These are phyloP conservation scores for Phialophora chinensis DNA, from an alignment of 2,329 filamentous ascomycete genomes.

Conservation along the genomic window DNA sequence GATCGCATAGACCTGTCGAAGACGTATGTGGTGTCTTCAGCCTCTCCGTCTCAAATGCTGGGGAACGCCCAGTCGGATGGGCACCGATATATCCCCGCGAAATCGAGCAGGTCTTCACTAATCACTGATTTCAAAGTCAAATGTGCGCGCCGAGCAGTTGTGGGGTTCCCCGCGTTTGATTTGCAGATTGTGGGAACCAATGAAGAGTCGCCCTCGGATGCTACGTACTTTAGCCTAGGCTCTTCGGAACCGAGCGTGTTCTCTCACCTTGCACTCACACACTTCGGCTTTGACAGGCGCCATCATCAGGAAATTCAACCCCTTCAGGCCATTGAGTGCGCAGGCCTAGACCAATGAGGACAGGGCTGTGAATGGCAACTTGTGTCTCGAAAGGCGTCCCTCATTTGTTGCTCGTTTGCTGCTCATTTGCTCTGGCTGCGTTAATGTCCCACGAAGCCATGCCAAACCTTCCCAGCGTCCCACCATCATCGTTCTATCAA, in stretches of 20 bases:
- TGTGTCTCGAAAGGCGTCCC: background rate
- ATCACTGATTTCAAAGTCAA: background rate
- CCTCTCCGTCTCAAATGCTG: no score
- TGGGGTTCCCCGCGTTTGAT: conserved; percentile 9
- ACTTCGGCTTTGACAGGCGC: background rate
- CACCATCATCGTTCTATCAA: background rate
- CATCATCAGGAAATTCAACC: background rate
- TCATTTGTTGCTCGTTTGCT: background rate
- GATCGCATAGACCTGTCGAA: no score
- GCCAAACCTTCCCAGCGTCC: background rate
- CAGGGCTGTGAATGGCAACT: background rate
- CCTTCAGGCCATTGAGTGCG: background rate
- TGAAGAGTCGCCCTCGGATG: background rate
- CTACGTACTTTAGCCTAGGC: background rate
- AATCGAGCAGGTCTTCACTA: background rate
- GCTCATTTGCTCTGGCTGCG: background rate
- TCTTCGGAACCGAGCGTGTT: background rate
- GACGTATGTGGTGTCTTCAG: no score
- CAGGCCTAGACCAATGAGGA: background rate
- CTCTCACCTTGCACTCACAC: background rate
- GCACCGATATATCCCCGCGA: conserved; percentile 11
- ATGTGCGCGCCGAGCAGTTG: background rate
- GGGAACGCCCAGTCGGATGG: background rate
- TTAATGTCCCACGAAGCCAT: conserved; percentile 10
- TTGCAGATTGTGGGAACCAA: conserved; percentile 1